These are phyloP conservation scores for Agaricus sinodeliciosus DNA, from an alignment of 768 basidiomycete species.

Conservation along the genomic window DNA sequence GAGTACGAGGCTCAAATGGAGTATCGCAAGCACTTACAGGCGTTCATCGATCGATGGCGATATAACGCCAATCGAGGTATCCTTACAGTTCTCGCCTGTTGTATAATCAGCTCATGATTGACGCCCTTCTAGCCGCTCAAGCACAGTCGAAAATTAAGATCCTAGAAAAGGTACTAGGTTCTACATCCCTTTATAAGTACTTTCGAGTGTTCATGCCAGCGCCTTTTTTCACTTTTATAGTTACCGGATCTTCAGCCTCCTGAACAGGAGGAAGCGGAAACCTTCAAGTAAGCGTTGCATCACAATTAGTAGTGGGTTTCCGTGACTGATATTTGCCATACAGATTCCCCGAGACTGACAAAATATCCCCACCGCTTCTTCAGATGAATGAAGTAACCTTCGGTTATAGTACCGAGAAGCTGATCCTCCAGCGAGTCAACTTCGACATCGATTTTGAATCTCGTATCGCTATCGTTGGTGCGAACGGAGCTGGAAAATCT, in stretches of 20 bases:
- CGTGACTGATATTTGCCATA: neutral
- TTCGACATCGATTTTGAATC: constrained; percentile 95
- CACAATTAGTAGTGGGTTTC: neutral
- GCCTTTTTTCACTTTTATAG: constrained; percentile 27
- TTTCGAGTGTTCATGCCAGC: constrained; percentile 1
- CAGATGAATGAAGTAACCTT: constrained; percentile 91
- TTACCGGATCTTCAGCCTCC: constrained; percentile 91
- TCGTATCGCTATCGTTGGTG: constrained; percentile 90
- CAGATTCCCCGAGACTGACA: constrained; percentile 93
- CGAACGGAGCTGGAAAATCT: constrained; percentile 95
- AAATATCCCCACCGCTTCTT: constrained; percentile 92
- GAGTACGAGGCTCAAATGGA: constrained; percentile 97
- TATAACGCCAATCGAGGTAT: constrained; percentile 91
- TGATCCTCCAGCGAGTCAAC: constrained; percentile 72
- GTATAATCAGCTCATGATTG: neutral
- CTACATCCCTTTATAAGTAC: neutral
- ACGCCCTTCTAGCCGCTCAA: constrained; percentile 60
- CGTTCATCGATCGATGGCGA: constrained; percentile 97
- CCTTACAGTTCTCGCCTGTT: constrained; percentile 7
- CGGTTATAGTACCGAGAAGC: constrained; percentile 73
- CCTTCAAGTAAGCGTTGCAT: constrained; percentile 59
- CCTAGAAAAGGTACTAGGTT: constrained; percentile 55
- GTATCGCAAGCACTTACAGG: constrained; percentile 91
- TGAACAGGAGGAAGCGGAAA: constrained; percentile 87
- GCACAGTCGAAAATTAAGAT: constrained; percentile 75